Percentiles rank a stretch among this genome's conserved stretches.
These are phyloP conservation scores for Echites panduratus DNA, from an alignment of 257 asterid genomes.

Conservation along the genomic window DNA sequence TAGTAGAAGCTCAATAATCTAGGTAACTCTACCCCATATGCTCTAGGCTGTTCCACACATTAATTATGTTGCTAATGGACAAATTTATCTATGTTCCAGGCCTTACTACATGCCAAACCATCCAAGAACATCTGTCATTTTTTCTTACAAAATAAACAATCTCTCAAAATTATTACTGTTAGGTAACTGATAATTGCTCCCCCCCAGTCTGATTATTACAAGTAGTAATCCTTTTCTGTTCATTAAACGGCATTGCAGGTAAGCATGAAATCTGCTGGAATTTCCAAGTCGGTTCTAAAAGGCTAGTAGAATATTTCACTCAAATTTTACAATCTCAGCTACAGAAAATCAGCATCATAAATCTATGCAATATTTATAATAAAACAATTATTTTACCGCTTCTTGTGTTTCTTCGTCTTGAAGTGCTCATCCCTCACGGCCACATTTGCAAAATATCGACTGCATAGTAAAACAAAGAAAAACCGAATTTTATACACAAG, in stretches of 20 bases:
- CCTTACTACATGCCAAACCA: neutral
- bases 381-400: constrained; percentile 47
- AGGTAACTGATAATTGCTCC: neutral
- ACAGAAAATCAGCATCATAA: neutral
- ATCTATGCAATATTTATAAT: neutral
- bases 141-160: neutral
- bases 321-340: neutral
- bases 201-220: too few relatives aligned
- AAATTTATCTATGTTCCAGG: neutral
- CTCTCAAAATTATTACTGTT: neutral
- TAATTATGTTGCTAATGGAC: neutral
- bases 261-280: neutral
- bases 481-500: neutral
- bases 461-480: neutral
- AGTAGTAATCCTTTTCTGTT: too few relatives aligned
- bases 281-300: neutral
- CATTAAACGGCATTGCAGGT: too few relatives aligned
- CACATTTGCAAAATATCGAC: constrained; percentile 52
- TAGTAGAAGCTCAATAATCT: too few relatives aligned
- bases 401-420: constrained; percentile 75
- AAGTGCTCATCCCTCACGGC: constrained; percentile 82
- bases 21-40: neutral
- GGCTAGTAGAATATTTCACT: neutral
- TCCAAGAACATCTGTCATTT: neutral
- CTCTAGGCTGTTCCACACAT: neutral